Evolutionary conservation across 176 grass and related monocot species (phyloP).

Genomic region (Thinopyrum elongatum): DNA sequence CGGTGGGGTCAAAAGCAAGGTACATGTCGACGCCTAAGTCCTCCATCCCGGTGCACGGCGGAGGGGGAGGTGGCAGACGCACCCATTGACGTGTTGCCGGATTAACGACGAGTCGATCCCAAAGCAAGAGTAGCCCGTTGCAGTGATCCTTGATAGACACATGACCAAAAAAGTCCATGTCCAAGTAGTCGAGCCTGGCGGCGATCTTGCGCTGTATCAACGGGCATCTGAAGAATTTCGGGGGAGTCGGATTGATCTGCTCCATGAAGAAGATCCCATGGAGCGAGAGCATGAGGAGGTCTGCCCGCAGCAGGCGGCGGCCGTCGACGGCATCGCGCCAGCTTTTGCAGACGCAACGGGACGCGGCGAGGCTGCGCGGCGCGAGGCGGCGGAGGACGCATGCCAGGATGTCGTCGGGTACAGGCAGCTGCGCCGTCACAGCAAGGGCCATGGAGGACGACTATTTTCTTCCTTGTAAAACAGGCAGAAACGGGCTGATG

Average conservation of each 20-base stretch:
- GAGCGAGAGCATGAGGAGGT: neutral
- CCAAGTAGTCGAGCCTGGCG: neutral
- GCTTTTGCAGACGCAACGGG: neutral
- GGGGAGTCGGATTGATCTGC: neutral
- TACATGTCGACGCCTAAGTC: too few relatives aligned
- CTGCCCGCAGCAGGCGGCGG: neutral
- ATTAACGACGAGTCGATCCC: neutral
- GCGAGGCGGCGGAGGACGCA: neutral
- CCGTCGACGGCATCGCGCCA: neutral
- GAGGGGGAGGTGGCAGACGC: neutral
- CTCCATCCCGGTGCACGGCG: too few relatives aligned
- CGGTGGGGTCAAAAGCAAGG: neutral
- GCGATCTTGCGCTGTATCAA: neutral
- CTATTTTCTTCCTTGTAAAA: too few relatives aligned
- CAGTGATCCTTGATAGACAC: neutral
- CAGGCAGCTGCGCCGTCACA: too few relatives aligned
- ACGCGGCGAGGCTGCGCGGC: neutral
- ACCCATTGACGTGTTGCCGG: neutral
- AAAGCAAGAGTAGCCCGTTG: neutral
- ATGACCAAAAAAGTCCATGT: fast-evolving
- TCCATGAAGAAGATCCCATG: neutral
- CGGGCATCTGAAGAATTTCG: neutral
- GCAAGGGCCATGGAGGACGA: too few relatives aligned
- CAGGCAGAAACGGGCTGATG: too few relatives aligned
- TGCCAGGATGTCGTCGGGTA: neutral